These are phyloP conservation scores for Inga oerstediana DNA, from an alignment of 306 rosid genomes.

Conservation along the genomic window DNA sequence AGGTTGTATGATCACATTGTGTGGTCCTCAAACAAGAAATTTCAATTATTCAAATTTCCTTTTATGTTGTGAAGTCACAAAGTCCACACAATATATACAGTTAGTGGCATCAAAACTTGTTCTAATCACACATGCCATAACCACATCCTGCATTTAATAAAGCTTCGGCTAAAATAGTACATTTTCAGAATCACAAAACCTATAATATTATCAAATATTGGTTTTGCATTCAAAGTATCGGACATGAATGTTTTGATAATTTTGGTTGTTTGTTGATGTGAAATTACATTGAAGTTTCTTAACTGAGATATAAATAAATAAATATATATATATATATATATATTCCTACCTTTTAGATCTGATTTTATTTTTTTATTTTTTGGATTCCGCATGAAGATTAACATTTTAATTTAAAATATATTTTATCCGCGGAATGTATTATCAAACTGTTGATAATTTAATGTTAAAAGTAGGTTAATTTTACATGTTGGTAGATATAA, in stretches of 20 bases:
- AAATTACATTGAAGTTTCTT: background rate
- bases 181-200: conserved; percentile 13
- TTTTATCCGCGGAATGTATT: too few relatives aligned
- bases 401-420: too few relatives aligned
- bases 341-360: too few relatives aligned
- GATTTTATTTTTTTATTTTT: too few relatives aligned
- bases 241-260: background rate
- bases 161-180: background rate
- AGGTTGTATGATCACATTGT: conserved; percentile 30
- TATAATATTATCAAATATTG: background rate
- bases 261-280: background rate
- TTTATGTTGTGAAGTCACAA: conserved; percentile 34
- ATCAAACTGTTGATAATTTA: too few relatives aligned
- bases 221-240: background rate
- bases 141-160: conserved; percentile 29
- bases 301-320: background rate
- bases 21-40: conserved; percentile 45
- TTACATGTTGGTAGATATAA: too few relatives aligned
- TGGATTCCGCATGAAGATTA: background rate
- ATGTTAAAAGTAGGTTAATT: too few relatives aligned
- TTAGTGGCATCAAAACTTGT: conserved; percentile 10
- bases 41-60: conserved; percentile 35
- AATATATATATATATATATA: too few relatives aligned
- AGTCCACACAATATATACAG: conserved; percentile 13
- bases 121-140: conserved; percentile 27